Base-by-base conservation (phyloP, 768 basidiomycete species). In the Leccinum subgranulosum region DNA sequence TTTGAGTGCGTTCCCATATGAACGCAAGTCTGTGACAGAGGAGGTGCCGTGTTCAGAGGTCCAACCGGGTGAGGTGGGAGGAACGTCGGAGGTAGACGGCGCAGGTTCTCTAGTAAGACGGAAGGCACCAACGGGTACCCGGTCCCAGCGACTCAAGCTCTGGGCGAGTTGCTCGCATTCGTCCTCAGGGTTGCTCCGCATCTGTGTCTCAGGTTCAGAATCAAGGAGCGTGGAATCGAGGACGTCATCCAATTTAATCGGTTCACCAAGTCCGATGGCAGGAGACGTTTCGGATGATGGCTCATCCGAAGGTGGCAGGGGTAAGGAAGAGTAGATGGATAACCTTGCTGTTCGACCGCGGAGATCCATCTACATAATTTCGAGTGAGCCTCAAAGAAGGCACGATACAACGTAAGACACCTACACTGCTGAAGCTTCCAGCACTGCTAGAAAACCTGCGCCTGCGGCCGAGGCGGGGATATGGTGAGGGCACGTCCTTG, bases 161-260 rank as follows among this genome's bases (percentile, higher is more conserved):
- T 79, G 78, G 15, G 76, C 66, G 50, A 81, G 79, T 52, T 75
- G 74, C 43, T 74, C 74, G 48, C 59, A 62, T 36, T 80, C 79
- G 47, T 63, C 73, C 27, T 74, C 73, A 43, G 67, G 64, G 14
- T 69, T 68, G 17, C 68, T 61, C 39, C 66, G 68, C 57, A 63
- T 56, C 50, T 65, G 69, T 15, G 57, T 56, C 51, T 79, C 78
- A 17, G 75, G 78, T 51, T 86, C 86, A 0, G 80, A 78, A 62
- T 84, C 85, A 19, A 91, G 75, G 71, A 88, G 83, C 0, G 90
- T 85, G 1, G 85, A 78, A 56, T 92, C 88, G 34, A 92, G 77
- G 17, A 92, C 89, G 63, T 92, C 90, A 63, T 89, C 83, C 21
- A 92, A 78, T 59, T 74, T 75, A 34, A 83, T 78, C 11, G 83